A percentile compares a stretch with the other conserved stretches of the same genome.
Evolutionary conservation across 495 filamentous ascomycete species (phyloP).

Genomic region (Neurospora sp.): DNA sequence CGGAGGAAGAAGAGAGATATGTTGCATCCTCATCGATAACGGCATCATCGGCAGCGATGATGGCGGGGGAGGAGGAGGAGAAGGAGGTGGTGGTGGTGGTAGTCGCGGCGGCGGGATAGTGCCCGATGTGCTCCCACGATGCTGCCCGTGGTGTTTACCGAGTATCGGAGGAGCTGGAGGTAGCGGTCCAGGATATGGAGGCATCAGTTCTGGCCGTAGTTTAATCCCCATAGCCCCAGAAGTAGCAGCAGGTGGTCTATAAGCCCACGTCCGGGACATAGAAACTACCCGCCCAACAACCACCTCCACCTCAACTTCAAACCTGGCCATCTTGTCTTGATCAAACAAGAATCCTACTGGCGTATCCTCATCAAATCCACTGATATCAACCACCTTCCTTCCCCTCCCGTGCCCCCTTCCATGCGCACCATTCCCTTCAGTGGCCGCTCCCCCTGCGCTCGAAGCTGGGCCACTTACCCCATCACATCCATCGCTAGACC

Average conservation of each 20-base stretch:
- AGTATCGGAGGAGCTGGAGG: not conserved
- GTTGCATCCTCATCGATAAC: not conserved
- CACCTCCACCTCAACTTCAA: conserved; percentile 30
- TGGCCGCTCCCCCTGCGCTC: too few species aligned
- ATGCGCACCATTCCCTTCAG: too few species aligned
- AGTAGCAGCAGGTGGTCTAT: not conserved
- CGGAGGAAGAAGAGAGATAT: not conserved
- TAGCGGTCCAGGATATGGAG: not conserved
- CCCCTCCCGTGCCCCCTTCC: too few species aligned
- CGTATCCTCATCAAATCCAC: not conserved
- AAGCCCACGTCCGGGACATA: not conserved
- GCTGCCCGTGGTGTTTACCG: too few species aligned
- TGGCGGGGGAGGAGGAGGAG: not conserved
- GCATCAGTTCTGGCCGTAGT: not conserved
- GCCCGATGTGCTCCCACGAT: too few species aligned
- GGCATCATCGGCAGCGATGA: not conserved
- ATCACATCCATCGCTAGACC: not conserved
- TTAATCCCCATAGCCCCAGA: not conserved
- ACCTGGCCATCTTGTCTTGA: conserved; percentile 9
- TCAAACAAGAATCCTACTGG: not conserved
- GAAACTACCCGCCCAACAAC: not conserved
- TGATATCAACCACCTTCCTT: not conserved
- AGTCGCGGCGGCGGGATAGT: too few species aligned
- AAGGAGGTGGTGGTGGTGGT: too few species aligned
- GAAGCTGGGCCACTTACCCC: not conserved